Evolutionary conservation across 2,329 filamentous ascomycete genomes (phyloP).

Genomic region (Cryoendolithus antarcticus): DNA sequence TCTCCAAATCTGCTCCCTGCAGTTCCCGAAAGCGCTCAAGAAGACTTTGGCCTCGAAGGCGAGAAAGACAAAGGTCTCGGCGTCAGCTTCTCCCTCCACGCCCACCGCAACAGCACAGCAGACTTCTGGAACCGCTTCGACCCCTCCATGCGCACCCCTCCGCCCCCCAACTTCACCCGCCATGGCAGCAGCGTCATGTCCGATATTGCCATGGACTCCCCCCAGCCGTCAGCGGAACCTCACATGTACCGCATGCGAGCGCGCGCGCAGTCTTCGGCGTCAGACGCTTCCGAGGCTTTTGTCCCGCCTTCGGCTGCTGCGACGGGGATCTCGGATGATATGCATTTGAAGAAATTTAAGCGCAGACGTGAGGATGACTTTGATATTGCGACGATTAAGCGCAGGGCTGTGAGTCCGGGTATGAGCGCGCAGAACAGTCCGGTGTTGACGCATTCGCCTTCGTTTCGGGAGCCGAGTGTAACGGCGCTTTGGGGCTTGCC

Average conservation of each 20-base stretch:
- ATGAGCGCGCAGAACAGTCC: conserved; percentile 87
- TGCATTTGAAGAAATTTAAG: conserved; percentile 38
- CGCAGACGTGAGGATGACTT: conserved; percentile 85
- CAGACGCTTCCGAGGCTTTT: conserved; percentile 21
- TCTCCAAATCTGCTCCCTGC: conserved; percentile 55
- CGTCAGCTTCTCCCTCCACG: conserved; percentile 63
- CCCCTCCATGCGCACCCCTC: conserved; percentile 51
- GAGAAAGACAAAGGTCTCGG: conserved; percentile 34
- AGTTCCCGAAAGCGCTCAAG: conserved; percentile 45
- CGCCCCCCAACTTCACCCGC: conserved; percentile 44
- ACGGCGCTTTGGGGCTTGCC: conserved; percentile 56
- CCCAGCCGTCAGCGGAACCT: conserved; percentile 20
- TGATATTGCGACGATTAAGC: conserved; percentile 77
- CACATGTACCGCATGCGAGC: conserved; percentile 17
- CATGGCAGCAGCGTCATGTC: conserved; percentile 42
- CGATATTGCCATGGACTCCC: conserved; percentile 63
- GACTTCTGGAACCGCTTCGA: conserved; percentile 74
- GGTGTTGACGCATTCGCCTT: conserved; percentile 66
- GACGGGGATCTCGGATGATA: conserved; percentile 19
- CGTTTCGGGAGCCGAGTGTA: conserved; percentile 47
- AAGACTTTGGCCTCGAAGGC: conserved; percentile 46
- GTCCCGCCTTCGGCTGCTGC: conserved; percentile 7
- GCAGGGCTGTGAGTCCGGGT: conserved; percentile 79
- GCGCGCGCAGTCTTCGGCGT: conserved; percentile 20
- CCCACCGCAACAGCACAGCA: conserved; percentile 56